Evolutionary conservation across 352 stramenopile genomes (phyloP).

Genomic region (Sclerospora graminicola): DNA sequence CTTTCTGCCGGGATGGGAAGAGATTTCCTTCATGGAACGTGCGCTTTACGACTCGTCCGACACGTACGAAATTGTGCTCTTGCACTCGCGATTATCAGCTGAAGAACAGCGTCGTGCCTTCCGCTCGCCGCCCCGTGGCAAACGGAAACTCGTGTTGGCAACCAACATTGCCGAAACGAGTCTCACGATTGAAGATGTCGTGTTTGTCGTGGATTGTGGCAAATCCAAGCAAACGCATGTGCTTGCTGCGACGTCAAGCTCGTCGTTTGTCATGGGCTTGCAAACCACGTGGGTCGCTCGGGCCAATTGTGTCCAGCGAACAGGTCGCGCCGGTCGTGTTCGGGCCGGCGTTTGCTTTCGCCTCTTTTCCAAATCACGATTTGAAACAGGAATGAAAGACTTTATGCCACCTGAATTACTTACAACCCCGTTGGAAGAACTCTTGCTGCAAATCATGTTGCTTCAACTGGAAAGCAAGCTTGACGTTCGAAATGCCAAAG

Average conservation of each 20-base stretch:
- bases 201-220: conserved; percentile 82
- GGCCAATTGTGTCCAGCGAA: conserved; percentile 85
- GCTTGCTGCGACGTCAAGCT: conserved; percentile 48
- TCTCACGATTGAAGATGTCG: conserved; percentile 93
- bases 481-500: conserved; percentile 48
- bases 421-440: conserved; percentile 58
- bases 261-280: conserved; percentile 83
- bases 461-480: conserved; percentile 70
- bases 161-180: conserved; percentile 96
- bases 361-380: conserved; percentile 54
- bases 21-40: conserved; percentile 73
- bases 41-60: conserved; percentile 38
- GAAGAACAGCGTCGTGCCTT: conserved; percentile 68
- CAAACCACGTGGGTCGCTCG: conserved; percentile 83
- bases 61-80: conserved; percentile 57
- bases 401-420: conserved; percentile 72
- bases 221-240: conserved; percentile 75
- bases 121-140: conserved; percentile 39
- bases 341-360: conserved; percentile 90
- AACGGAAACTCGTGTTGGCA: conserved; percentile 78
- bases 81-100: conserved; percentile 62
- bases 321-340: conserved; percentile 88
- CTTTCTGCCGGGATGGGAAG: conserved; percentile 77
- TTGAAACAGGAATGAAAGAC: conserved; percentile 56
- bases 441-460: conserved; percentile 69